These are phyloP conservation scores for Sugiyamaella valdiviana DNA, from an alignment of 805 yeast species.

Conservation along the genomic window DNA sequence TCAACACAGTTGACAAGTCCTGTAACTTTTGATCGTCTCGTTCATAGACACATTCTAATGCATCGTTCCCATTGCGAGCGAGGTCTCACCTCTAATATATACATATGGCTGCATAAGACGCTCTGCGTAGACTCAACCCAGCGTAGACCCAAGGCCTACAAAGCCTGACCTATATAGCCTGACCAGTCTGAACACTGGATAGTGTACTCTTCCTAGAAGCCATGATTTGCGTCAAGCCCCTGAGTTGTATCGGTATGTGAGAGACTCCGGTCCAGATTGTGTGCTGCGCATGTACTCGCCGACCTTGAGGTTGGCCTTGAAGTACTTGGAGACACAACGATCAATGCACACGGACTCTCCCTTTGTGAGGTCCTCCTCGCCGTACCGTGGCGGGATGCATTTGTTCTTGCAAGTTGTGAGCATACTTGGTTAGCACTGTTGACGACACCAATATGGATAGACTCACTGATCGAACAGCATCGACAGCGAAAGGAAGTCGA, in stretches of 20 bases:
- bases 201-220: neutral
- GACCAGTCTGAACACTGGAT: no score
- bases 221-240: neutral
- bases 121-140: no score
- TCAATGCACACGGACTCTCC: conserved; percentile 82
- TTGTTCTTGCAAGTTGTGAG: conserved; percentile 60
- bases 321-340: conserved; percentile 79
- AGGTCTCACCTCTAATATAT: neutral
- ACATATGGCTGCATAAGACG: neutral
- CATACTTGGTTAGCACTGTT: conserved; percentile 34
- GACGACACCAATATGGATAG: neutral
- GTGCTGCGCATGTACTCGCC: conserved; percentile 24
- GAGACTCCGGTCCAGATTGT: conserved; percentile 13
- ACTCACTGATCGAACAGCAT: conserved; percentile 27
- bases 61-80: neutral
- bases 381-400: conserved; percentile 81
- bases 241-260: conserved; percentile 1
- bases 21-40: neutral
- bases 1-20: no score
- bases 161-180: no score
- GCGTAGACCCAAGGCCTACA: no score
- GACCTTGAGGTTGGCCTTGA: conserved; percentile 52
- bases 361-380: conserved; percentile 75
- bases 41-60: neutral
- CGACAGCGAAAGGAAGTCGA: conserved; percentile 30